These are phyloP conservation scores for Gastrolobium bilobum DNA, from an alignment of 306 rosid genomes.

Conservation along the genomic window DNA sequence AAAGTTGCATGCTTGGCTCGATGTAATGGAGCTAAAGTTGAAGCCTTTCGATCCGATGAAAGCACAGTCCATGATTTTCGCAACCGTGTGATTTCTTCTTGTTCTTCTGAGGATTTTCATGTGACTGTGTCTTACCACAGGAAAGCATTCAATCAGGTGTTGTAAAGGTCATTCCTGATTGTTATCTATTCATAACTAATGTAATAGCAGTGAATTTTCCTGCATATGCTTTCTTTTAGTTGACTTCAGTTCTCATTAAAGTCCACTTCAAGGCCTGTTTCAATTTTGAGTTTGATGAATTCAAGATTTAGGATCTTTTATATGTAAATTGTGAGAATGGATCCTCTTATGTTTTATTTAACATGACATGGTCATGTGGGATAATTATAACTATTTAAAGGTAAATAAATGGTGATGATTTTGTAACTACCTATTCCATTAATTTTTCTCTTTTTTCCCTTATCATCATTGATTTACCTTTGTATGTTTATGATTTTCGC, in stretches of 20 bases:
- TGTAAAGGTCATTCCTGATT: conserved; percentile 28
- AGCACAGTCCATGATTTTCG: conserved; percentile 72
- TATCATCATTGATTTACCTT: no score
- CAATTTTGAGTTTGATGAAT: conserved; percentile 11
- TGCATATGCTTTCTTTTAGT: conserved; percentile 28
- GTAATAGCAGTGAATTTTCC: not conserved
- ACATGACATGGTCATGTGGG: no score
- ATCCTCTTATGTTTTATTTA: no score
- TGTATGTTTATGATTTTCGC: no score
- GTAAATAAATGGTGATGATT: no score
- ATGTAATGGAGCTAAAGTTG: conserved; percentile 87
- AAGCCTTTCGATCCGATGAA: conserved; percentile 68
- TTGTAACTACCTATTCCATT: no score
- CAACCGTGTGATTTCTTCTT: conserved; percentile 56
- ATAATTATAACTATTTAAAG: no score
- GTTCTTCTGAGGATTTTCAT: conserved; percentile 73
- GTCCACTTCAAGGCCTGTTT: not conserved
- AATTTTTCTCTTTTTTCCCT: no score
- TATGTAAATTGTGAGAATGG: not conserved
- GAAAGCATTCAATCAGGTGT: conserved; percentile 77
- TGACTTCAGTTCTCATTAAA: conserved; percentile 29
- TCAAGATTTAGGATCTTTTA: not conserved
- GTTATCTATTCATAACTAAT: conserved; percentile 9
- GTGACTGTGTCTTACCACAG: conserved; percentile 80
- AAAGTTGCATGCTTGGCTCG: conserved; percentile 92